Conservation (phyloP, 805 yeast species). For the Nakazawaea ishiwadae region DNA sequence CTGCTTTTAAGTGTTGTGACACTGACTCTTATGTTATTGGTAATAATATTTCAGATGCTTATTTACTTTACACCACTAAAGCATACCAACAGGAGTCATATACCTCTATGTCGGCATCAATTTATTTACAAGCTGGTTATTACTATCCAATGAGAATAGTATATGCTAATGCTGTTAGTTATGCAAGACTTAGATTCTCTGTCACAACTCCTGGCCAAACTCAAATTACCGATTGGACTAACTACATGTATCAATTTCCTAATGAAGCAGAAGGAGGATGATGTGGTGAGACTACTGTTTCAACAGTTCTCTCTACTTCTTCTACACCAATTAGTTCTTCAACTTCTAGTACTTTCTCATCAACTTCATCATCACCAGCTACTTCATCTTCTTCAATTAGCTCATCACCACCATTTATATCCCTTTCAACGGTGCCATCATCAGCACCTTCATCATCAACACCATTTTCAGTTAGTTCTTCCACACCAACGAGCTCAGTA, state of each 20-base stretch:
- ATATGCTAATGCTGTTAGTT: constrained; percentile 18
- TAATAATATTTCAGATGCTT: not conserved
- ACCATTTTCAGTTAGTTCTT: too few relatives aligned
- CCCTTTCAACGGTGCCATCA: not conserved
- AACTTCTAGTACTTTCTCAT: constrained; percentile 3
- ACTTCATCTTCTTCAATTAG: too few relatives aligned
- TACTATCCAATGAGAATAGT: constrained; percentile 26
- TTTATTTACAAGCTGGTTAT: constrained; percentile 15
- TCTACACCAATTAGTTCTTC: too few relatives aligned
- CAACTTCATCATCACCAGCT: not conserved
- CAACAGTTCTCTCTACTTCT: constrained; percentile 11
- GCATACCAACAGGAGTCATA: not conserved
- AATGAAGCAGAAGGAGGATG: not conserved
- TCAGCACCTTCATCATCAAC: too few relatives aligned
- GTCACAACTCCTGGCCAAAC: constrained; percentile 20
- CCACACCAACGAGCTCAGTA: too few relatives aligned
- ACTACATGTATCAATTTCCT: constrained; percentile 1
- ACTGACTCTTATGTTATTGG: constrained; percentile 6
- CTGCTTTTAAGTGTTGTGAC: constrained; percentile 31
- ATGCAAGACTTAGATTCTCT: constrained; percentile 16
- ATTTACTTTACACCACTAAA: constrained; percentile 5
- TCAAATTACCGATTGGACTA: constrained; percentile 13
- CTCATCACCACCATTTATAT: not conserved
- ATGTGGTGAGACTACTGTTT: constrained; percentile 13
- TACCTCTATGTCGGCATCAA: not conserved